These are phyloP conservation scores for Cytospora piceae DNA, from an alignment of 2,329 filamentous ascomycete species.

Conservation along the genomic window DNA sequence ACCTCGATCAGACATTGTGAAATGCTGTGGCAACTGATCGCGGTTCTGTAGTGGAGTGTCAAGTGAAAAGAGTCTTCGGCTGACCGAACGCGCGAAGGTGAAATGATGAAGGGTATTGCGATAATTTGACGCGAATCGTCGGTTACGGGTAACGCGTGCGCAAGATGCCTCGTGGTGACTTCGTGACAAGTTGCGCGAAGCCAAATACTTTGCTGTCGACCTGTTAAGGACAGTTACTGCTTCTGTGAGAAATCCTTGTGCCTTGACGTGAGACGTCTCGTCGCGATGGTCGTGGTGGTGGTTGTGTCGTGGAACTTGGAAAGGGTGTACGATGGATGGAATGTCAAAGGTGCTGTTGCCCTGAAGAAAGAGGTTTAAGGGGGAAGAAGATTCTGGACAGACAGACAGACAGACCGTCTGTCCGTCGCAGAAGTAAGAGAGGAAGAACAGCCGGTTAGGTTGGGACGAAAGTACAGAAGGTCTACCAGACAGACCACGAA, in stretches of 20 bases:
- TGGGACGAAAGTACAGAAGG: conserved; percentile 1
- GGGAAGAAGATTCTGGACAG: background rate
- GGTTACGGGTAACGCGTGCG: background rate
- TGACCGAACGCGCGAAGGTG: background rate
- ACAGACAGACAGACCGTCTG: background rate
- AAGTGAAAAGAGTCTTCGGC: background rate
- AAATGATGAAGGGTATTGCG: background rate
- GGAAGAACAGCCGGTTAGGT: background rate
- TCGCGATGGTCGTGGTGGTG: background rate
- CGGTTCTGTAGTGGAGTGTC: background rate
- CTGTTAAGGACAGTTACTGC: background rate
- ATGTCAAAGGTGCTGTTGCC: background rate
- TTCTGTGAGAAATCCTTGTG: background rate
- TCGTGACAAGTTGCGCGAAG: background rate
- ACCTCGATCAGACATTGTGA: conserved; percentile 21
- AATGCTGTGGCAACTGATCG: background rate
- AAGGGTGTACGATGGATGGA: background rate
- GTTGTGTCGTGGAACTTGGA: background rate
- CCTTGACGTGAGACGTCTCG: background rate
- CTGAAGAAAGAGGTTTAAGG: background rate
- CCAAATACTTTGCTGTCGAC: background rate
- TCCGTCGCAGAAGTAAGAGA: background rate
- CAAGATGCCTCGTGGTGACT: background rate
- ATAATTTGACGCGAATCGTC: background rate
- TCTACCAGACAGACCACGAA: background rate